Conservation (phyloP, 2,329 filamentous ascomycete genomes). For the Epichloe aotearoae region DNA sequence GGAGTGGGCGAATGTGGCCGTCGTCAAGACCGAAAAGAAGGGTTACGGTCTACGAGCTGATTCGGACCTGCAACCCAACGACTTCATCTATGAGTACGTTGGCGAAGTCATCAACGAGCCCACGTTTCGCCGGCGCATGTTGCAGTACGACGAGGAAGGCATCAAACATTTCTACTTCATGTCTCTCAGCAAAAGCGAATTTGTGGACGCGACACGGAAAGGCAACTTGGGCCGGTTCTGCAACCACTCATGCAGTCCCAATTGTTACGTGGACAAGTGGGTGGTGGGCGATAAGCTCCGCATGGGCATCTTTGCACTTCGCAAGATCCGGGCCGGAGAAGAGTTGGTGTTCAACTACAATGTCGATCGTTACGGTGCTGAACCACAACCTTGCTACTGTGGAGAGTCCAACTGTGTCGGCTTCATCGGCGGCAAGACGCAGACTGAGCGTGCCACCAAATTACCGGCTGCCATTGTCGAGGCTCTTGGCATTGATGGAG, state of each 20-base stretch:
- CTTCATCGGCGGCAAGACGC: slow-evolving; percentile 94
- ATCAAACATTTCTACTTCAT: slow-evolving; percentile 99
- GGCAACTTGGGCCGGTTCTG: slow-evolving; percentile 94
- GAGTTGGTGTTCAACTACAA: slow-evolving; percentile 99
- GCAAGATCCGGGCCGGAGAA: slow-evolving; percentile 73
- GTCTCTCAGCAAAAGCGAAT: slow-evolving; percentile 92
- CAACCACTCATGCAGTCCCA: slow-evolving; percentile 98
- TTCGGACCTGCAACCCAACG: slow-evolving; percentile 60
- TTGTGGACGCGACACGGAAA: slow-evolving; percentile 93
- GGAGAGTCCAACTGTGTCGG: slow-evolving; percentile 89
- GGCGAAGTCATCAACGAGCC: slow-evolving; percentile 94
- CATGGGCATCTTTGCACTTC: slow-evolving; percentile 95
- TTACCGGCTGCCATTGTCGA: slow-evolving; percentile 81
- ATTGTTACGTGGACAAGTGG: slow-evolving; percentile 99
- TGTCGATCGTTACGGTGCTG: slow-evolving; percentile 91
- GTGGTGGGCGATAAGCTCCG: slow-evolving; percentile 92
- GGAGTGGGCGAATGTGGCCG: slow-evolving; percentile 80
- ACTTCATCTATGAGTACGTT: slow-evolving; percentile 97
- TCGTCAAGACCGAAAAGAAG: slow-evolving; percentile 97
- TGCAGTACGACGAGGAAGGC: slow-evolving; percentile 86
- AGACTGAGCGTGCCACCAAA: slow-evolving; percentile 90
- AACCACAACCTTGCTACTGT: slow-evolving; percentile 95
- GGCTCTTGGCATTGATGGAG: slow-evolving; percentile 87
- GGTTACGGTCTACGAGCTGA: slow-evolving; percentile 85
- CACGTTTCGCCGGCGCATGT: slow-evolving; percentile 77